phyloP scores from a whole-genome alignment of 129 eudicot genomes.

The Saposhnikovia divaricata region DNA sequence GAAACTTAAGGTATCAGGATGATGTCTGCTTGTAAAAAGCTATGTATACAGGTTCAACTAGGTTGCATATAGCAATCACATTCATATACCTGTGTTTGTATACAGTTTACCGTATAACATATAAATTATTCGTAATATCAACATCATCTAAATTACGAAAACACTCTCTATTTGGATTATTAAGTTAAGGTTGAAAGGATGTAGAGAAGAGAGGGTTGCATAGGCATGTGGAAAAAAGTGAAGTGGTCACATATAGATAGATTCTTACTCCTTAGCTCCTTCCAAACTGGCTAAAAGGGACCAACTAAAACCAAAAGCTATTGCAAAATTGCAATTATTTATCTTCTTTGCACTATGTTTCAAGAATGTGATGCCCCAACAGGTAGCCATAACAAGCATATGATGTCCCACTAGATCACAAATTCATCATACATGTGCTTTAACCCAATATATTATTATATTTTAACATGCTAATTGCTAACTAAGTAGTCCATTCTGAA shows the following conservation, averaged over 20 bases:
- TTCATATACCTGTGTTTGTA: no score
- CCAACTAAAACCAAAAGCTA: conserved; percentile 12
- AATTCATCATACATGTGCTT: conserved; percentile 30
- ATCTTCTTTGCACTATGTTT: conserved; percentile 29
- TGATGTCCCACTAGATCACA: conserved; percentile 26
- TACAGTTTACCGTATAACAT: neutral
- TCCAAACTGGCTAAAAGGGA: neutral
- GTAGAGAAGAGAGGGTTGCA: conserved; percentile 15
- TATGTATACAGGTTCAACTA: no score
- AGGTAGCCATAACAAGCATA: conserved; percentile 30
- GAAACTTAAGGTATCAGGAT: neutral
- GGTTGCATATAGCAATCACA: no score
- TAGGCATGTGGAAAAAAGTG: conserved; percentile 53
- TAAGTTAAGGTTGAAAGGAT: conserved; percentile 7
- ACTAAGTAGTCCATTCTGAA: neutral
- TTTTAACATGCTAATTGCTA: conserved; percentile 9
- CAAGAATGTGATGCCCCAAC: conserved; percentile 28
- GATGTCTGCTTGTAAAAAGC: neutral
- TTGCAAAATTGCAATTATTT: conserved; percentile 26
- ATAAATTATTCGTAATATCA: neutral
- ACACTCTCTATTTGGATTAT: neutral
- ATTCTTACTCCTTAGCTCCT: conserved; percentile 3
- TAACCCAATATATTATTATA: conserved; percentile 2
- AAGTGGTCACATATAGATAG: conserved; percentile 39
- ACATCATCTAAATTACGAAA: neutral